These are phyloP conservation scores for Volutella citrinella DNA, from an alignment of 2,329 filamentous ascomycete genomes.

Conservation along the genomic window DNA sequence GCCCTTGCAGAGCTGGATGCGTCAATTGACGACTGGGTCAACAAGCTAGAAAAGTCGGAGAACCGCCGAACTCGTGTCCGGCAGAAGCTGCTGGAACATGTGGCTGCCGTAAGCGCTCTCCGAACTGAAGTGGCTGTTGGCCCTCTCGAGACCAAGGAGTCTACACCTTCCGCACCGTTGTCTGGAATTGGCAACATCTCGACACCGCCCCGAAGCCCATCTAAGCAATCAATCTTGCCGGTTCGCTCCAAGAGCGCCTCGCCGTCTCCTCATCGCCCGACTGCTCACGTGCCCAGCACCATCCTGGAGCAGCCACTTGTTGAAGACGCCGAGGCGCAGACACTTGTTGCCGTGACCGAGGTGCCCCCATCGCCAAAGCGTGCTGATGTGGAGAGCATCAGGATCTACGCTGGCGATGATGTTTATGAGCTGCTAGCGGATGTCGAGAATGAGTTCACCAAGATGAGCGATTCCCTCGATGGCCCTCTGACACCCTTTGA, in stretches of 20 bases:
- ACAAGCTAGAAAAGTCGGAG: conserved; percentile 76
- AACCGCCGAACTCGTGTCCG: conserved; percentile 72
- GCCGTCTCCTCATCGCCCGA: conserved; percentile 49
- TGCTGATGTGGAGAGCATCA: conserved; percentile 59
- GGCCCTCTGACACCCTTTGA: conserved; percentile 6
- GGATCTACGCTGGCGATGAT: conserved; percentile 65
- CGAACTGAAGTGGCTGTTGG: conserved; percentile 26
- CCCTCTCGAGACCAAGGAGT: conserved; percentile 38
- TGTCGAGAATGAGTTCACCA: conserved; percentile 51
- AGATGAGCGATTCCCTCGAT: conserved; percentile 28
- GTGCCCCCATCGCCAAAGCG: conserved; percentile 27
- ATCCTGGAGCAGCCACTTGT: conserved; percentile 50
- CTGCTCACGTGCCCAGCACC: conserved; percentile 53
- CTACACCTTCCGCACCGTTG: conserved; percentile 35
- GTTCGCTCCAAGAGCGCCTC: conserved; percentile 36
- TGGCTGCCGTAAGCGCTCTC: conserved; percentile 67
- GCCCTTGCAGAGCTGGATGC: conserved; percentile 72
- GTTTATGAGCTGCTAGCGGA: conserved; percentile 65
- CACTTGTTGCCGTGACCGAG: conserved; percentile 11
- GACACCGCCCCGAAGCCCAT: conserved; percentile 59
- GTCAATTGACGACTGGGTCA: conserved; percentile 78
- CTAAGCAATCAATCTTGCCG: conserved; percentile 37
- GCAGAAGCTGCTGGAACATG: conserved; percentile 78
- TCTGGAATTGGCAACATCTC: conserved; percentile 43
- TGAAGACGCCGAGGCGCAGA: conserved; percentile 36